Evolutionary conservation across 495 filamentous ascomycete genomes (phyloP), one percentile per base, ranked within the genome.

Genomic region (Tuber brumale): DNA sequence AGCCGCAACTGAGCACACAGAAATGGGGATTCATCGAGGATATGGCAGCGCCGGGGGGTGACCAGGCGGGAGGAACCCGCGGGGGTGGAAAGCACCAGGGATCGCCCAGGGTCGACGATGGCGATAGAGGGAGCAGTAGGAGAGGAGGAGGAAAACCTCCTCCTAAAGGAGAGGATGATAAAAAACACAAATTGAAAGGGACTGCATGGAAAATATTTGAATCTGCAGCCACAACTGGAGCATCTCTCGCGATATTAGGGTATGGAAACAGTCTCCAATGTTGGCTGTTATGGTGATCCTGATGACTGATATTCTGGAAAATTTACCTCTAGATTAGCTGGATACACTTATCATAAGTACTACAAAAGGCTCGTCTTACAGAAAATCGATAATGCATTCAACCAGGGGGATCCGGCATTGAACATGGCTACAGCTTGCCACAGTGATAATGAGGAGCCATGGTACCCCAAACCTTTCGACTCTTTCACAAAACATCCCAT

Each of bases 361-460:
- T 99, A 99, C 88, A 99, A 99, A 86, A 88, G 91, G 82, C 83
- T 95, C 69, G 92, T 97, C 39, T 85, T 97, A 16, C 84, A 91
- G 74, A 99, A 99, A 84, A 97, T 97, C 85, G 90, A 94, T 78
- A 91, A 94, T 81, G 95, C 95, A n/a, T 98, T 99, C 83, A 86
- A 90, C 45, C 92, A 93, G 14, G 95, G 95, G 8, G 95, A 99
- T 83, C 95, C 95, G 0, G 94, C 95, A 0, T 87, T 99, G 3
- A 94, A 93, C 69, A 85, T 99, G 23, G 95, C 95, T 2, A 93
- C 92, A n/a, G 86, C 91, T 4, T 89, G 88, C 43, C 89, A 89
- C 70, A 85, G 88, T 35, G 76, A 80, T 86, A 35, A 83, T 85
- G 76, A 80, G 12, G 73, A 80, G 23, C 80, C 80, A 35, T 83